Evolutionary conservation across 805 yeast genomes (phyloP).

Genomic region (Lachancea cidri): DNA sequence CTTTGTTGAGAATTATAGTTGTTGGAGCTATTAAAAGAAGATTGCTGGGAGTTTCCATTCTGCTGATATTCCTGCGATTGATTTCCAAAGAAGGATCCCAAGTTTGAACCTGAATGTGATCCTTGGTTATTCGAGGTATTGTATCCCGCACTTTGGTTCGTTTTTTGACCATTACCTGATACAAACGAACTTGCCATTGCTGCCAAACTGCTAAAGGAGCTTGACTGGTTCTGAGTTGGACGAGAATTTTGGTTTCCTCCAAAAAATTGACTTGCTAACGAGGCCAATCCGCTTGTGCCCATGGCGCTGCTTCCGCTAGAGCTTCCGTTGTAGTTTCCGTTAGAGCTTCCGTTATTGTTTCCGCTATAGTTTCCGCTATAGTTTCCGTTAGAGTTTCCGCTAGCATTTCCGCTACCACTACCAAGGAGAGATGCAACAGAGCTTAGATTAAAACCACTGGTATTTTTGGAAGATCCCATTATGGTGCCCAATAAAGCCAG

Average conservation of each 20-base stretch:
- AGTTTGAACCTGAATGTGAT: background rate
- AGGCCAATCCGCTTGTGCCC: constrained; percentile 19
- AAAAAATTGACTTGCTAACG: constrained; percentile 26
- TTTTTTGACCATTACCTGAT: background rate
- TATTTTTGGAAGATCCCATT: constrained; percentile 13
- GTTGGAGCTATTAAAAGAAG: background rate
- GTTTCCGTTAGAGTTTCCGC: constrained; percentile 5
- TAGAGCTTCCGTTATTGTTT: background rate
- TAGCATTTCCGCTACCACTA: constrained; percentile 9
- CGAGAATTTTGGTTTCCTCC: constrained; percentile 12
- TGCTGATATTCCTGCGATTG: constrained; percentile 2
- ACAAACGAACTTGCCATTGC: constrained; percentile 14
- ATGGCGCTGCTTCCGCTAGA: constrained; percentile 11
- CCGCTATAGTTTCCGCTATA: background rate
- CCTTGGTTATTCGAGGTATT: background rate
- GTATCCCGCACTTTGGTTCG: background rate
- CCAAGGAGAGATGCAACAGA: constrained; percentile 22
- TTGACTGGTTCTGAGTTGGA: constrained; percentile 7
- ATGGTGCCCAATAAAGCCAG: constrained; percentile 25
- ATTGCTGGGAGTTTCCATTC: constrained; percentile 1
- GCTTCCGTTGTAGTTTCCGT: constrained; percentile 1
- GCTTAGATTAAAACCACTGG: constrained; percentile 18
- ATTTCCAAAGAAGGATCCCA: constrained; percentile 2
- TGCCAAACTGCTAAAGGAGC: constrained; percentile 17
- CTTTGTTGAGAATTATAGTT: background rate